Conservation (phyloP, 106 monocot species). For the Dendrobium chrysotoxum region DNA sequence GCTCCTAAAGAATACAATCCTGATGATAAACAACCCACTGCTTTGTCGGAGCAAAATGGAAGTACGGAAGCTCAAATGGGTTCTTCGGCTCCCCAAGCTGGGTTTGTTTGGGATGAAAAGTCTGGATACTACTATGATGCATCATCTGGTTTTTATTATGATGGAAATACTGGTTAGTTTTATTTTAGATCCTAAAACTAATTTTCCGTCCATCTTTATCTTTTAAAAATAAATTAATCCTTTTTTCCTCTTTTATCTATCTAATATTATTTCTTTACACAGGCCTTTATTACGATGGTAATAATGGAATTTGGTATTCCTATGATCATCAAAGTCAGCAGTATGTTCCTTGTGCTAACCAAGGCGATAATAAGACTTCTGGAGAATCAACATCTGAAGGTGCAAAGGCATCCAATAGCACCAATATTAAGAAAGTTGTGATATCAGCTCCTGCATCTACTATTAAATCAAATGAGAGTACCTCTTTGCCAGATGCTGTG, state of each 20-base stretch:
- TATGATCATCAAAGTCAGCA: constrained; percentile 86
- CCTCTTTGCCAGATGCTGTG: constrained; percentile 80
- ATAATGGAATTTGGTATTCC: constrained; percentile 85
- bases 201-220: not conserved
- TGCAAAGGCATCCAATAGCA: constrained; percentile 51
- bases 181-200: not conserved
- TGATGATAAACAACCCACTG: constrained; percentile 49
- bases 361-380: constrained; percentile 48
- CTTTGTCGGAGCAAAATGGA: constrained; percentile 31
- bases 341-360: constrained; percentile 80
- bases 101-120: constrained; percentile 99
- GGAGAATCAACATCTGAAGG: constrained; percentile 35
- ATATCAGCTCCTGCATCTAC: constrained; percentile 93
- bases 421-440: constrained; percentile 61
- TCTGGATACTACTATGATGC: constrained; percentile 99
- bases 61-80: constrained; percentile 29
- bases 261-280: constrained; percentile 11
- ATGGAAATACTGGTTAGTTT: constrained; percentile 83
- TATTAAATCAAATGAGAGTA: constrained; percentile 54
- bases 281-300: constrained; percentile 99
- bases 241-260: not conserved
- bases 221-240: not conserved
- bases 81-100: constrained; percentile 59
- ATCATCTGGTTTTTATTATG: constrained; percentile 98
- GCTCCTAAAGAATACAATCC: constrained; percentile 97